These are phyloP conservation scores for Silybum marianum DNA, from an alignment of 129 eudicot genomes.

Conservation along the genomic window DNA sequence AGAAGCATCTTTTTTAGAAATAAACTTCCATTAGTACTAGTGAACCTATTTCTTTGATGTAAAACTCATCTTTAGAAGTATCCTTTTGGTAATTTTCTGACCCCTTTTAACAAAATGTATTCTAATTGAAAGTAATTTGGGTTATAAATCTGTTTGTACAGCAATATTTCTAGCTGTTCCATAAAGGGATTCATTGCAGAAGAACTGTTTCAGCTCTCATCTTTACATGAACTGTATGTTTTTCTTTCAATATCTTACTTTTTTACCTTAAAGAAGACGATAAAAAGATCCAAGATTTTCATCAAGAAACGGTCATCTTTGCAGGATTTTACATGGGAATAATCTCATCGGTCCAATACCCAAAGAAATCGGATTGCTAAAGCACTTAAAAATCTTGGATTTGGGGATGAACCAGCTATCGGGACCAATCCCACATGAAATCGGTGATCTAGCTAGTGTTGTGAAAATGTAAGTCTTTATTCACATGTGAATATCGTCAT, in stretches of 20 bases:
- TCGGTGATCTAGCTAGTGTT: conserved; percentile 66
- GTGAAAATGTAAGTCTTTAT: conserved; percentile 57
- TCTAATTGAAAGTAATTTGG: conserved; percentile 13
- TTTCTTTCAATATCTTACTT: conserved; percentile 4
- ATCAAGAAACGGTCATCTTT: conserved; percentile 17
- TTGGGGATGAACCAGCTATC: conserved; percentile 86
- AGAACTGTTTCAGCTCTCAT: conserved; percentile 59
- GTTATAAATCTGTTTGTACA: conserved; percentile 40
- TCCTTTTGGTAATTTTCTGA: background rate
- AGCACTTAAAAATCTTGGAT: conserved; percentile 72
- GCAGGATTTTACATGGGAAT: conserved; percentile 76
- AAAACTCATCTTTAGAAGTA: background rate
- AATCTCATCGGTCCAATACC: conserved; percentile 81
- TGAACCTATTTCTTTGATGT: conserved; percentile 1
- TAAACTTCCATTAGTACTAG: background rate
- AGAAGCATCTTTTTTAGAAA: background rate
- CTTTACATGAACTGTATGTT: conserved; percentile 74
- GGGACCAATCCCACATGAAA: conserved; percentile 82
- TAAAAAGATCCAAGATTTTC: background rate
- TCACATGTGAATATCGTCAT: background rate
- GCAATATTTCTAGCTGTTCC: conserved; percentile 77
- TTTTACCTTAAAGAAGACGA: background rate
- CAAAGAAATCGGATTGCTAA: conserved; percentile 76
- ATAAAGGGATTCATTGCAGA: conserved; percentile 82
- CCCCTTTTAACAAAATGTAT: background rate